Evolutionary conservation across 2,329 filamentous ascomycete genomes (phyloP), one percentile per base, ranked within the genome.

Genomic region (Sclerotinia subarctica): DNA sequence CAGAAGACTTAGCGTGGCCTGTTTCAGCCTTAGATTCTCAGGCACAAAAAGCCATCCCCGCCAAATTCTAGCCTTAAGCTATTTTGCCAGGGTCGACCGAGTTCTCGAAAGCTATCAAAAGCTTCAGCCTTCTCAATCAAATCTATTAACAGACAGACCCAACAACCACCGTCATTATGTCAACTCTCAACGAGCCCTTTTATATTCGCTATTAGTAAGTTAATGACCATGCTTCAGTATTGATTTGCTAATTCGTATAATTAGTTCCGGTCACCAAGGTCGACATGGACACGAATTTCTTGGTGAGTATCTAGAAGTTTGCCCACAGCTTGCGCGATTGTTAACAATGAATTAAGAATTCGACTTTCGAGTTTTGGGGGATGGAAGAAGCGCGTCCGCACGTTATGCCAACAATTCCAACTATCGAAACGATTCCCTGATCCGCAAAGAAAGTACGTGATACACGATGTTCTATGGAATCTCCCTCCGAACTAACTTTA

Each of bases 391-490:
- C 78, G 95, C 95, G 10, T 92, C 95, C 64, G 93, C 94, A 44
- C 90, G 95, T 80, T 99, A 99, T 81, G 95, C 95, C 72, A 99
- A 99, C 85, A 99, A 99, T 81, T 98, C 94, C 68, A 99, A 99
- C 82, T 99, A 99, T 82, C 90, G 95, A 77, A 99, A 99, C 81
- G 95, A 99, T 79, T 97, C 94, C 71, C 83, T 99, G 74, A 99
- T 99, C 78, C 91, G 95, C 73, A 99, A 99, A 94, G 95, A 99
- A 84, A 99, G 95, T 97, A 84, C 74, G 93, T 80, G 53, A 46
- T 59, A 35, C 68, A 44, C 66, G 59, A 42, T 11, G 54, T 46
- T 51, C 60, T 42, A 46, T 38, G 29, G 32, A 26, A 24, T 35
- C 47, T 10, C 24, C 17, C 10, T 54, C 13, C 24, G 58, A 64